Percentiles rank a stretch among this genome's conserved stretches.
phyloP scores from a whole-genome alignment of 108 stramenopile species.

The Fragilaria crotonensis region DNA sequence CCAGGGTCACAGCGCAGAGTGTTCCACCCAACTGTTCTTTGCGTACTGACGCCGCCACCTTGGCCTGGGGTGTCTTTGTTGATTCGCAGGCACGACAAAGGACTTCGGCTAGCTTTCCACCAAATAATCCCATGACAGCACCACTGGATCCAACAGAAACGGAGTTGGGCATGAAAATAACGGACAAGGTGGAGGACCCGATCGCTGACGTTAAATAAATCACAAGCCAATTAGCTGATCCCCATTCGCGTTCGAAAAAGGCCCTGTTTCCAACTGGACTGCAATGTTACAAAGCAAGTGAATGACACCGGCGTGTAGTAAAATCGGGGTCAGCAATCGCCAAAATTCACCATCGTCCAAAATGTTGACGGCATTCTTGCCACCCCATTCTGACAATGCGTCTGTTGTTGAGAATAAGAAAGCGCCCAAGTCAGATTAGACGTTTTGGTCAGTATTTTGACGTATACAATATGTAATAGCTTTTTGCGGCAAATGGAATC shows the following conservation, averaged over 20 bases:
- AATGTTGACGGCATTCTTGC: conserved; percentile 68
- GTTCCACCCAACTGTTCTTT: conserved; percentile 62
- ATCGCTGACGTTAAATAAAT: conserved; percentile 61
- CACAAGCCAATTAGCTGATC: conserved; percentile 49
- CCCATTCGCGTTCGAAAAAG: conserved; percentile 83
- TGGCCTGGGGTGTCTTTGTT: conserved; percentile 33
- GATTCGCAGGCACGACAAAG: conserved; percentile 52
- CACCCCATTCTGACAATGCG: conserved; percentile 60
- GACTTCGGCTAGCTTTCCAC: conserved; percentile 74
- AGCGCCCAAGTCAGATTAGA: neutral
- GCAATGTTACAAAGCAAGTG: conserved; percentile 67
- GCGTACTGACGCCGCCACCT: conserved; percentile 50
- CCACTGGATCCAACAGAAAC: conserved; percentile 75
- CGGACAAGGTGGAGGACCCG: conserved; percentile 47
- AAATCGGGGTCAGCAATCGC: conserved; percentile 68
- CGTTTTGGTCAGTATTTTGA: neutral
- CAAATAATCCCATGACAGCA: conserved; percentile 82
- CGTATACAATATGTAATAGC: neutral
- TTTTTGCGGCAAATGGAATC: conserved; percentile 17
- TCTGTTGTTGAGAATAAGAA: no score
- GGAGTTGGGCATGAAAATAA: conserved; percentile 60
- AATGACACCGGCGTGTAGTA: conserved; percentile 77
- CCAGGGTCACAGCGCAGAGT: conserved; percentile 53
- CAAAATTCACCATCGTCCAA: conserved; percentile 70
- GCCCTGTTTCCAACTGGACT: conserved; percentile 72